Evolutionary conservation across 441 rosid genomes (phyloP).

Genomic region (Populus hybrid): DNA sequence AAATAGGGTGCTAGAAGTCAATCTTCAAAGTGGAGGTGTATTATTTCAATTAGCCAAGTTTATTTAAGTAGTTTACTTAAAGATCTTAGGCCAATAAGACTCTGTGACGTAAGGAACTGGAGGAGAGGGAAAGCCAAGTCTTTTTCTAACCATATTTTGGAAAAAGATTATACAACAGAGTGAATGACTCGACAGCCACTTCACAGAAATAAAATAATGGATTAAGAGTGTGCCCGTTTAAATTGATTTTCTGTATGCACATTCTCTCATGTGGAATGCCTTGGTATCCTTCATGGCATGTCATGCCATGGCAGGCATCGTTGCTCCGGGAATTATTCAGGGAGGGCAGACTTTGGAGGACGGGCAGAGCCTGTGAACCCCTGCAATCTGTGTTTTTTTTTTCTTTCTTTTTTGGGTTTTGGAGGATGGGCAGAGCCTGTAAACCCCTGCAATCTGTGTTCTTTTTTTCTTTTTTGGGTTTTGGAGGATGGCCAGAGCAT

Average conservation of each 20-base stretch:
- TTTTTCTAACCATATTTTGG: conserved; percentile 24
- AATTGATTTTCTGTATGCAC: neutral
- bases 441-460: too few relatives aligned
- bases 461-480: neutral
- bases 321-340: neutral
- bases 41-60: conserved; percentile 19
- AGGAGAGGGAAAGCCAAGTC: conserved; percentile 33
- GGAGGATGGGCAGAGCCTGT: neutral
- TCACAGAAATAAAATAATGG: neutral
- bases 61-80: conserved; percentile 9
- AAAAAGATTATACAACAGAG: conserved; percentile 30
- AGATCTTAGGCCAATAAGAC: conserved; percentile 23
- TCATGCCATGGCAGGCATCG: neutral
- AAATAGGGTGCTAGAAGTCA: conserved; percentile 45
- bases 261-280: neutral
- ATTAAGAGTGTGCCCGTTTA: neutral
- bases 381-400: neutral
- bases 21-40: conserved; percentile 34
- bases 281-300: neutral
- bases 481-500: neutral
- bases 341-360: neutral
- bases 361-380: too few relatives aligned
- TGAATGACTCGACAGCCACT: conserved; percentile 66
- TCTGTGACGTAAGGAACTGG: conserved; percentile 32
- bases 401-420: neutral